Conservation (phyloP, 176 grass and related monocot genomes). For the Oryza meridionalis region DNA sequence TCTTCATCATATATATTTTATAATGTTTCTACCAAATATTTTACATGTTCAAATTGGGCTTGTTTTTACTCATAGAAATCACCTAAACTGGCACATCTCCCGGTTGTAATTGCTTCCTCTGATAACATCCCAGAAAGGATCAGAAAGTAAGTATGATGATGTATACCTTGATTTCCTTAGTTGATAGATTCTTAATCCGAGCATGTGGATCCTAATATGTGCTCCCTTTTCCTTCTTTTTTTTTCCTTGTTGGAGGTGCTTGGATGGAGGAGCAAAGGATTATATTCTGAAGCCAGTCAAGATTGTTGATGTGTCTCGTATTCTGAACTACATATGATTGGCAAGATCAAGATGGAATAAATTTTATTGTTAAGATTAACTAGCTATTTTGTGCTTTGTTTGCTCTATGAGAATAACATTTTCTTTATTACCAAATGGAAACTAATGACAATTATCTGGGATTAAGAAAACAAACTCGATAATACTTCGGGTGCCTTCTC, state of each 20-base stretch:
- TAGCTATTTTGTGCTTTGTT: not conserved
- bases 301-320: not conserved
- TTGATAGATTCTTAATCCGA: not conserved
- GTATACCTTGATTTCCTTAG: not conserved
- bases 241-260: not conserved
- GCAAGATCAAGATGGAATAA: not conserved
- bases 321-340: not conserved
- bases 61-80: not conserved
- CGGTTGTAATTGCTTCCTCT: not conserved
- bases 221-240: not conserved
- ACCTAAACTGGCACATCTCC: not conserved
- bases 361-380: not conserved
- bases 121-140: constrained; percentile 7
- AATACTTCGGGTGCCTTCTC: not conserved
- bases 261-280: constrained; percentile 14
- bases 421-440: not conserved
- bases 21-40: not conserved
- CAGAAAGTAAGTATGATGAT: not conserved
- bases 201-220: not conserved
- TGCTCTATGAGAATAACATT: not conserved
- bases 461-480: not conserved
- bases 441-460: not conserved
- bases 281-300: not conserved
- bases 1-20: not conserved
- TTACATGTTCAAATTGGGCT: too few relatives aligned